Percentiles rank a stretch among this genome's conserved stretches.
Conservation (phyloP, 1,139 yeast genomes). For the Suhomyces bolitotheri region DNA sequence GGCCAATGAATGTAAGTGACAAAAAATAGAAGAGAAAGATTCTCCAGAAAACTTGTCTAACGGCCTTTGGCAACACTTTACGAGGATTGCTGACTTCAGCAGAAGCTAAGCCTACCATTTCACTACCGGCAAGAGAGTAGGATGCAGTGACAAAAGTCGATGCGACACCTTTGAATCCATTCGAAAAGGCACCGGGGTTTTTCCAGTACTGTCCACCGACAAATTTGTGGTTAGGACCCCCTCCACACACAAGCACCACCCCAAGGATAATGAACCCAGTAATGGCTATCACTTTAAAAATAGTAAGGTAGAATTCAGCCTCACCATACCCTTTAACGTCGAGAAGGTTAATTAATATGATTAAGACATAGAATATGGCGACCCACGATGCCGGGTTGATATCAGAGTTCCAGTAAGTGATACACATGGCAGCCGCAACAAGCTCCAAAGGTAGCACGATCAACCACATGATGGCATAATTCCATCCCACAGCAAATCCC, state of each 20-base stretch:
- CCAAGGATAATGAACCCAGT: slow-evolving; percentile 45
- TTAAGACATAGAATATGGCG: slow-evolving; percentile 39
- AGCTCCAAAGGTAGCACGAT: slow-evolving; percentile 46
- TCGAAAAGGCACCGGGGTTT: slow-evolving; percentile 50
- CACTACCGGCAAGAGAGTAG: slow-evolving; percentile 83
- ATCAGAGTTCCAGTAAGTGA: slow-evolving; percentile 40
- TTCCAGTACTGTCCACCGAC: slow-evolving; percentile 55
- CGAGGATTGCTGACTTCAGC: slow-evolving; percentile 77
- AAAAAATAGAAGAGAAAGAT: slow-evolving; percentile 42
- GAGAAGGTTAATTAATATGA: slow-evolving; percentile 40
- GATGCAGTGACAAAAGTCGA: slow-evolving; percentile 86
- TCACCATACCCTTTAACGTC: slow-evolving; percentile 51
- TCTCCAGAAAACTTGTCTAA: slow-evolving; percentile 48
- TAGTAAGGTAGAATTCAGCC: slow-evolving; percentile 42
- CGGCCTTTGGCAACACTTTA: slow-evolving; percentile 41
- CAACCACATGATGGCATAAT: slow-evolving; percentile 46
- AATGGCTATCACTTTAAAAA: slow-evolving; percentile 45
- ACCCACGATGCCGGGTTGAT: slow-evolving; percentile 48
- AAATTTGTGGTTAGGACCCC: slow-evolving; percentile 50
- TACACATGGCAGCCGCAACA: slow-evolving; percentile 46
- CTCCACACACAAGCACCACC: slow-evolving; percentile 44
- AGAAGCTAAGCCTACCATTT: slow-evolving; percentile 80
- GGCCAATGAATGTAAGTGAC: slow-evolving; percentile 40
- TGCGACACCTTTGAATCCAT: slow-evolving; percentile 76
- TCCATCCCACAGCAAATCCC: slow-evolving; percentile 52